A percentile compares a stretch with the other conserved stretches of the same genome.
These are phyloP conservation scores for Sporothrix dimorphospora DNA, from an alignment of 2,329 filamentous ascomycete species.

Conservation along the genomic window DNA sequence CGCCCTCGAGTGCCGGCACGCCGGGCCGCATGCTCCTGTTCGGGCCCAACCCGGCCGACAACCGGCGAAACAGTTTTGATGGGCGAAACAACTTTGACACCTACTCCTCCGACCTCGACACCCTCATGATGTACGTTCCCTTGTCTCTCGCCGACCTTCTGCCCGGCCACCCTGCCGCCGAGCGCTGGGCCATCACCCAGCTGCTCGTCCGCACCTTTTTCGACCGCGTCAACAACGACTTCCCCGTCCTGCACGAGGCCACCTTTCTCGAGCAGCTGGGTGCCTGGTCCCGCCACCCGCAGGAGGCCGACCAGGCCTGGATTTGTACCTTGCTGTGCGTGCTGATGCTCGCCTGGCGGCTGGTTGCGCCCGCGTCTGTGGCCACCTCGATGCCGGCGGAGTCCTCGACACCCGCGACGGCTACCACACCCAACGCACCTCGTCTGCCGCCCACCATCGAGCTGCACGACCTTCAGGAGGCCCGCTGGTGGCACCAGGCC, in stretches of 20 bases:
- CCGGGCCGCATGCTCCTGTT: constrained; percentile 45
- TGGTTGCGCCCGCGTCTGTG: background rate
- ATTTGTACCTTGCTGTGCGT: constrained; percentile 48
- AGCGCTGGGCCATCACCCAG: background rate
- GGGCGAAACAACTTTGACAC: background rate
- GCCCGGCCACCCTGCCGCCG: background rate
- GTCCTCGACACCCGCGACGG: too few relatives aligned
- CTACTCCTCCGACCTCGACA: background rate
- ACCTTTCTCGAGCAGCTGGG: constrained; percentile 48
- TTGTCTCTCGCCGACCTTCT: constrained; percentile 15
- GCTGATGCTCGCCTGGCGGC: constrained; percentile 44
- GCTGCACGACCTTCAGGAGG: constrained; percentile 39
- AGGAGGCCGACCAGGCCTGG: constrained; percentile 43
- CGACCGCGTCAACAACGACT: constrained; percentile 47
- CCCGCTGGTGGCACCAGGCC: constrained; percentile 47
- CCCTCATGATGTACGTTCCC: background rate
- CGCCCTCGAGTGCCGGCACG: constrained; percentile 22
- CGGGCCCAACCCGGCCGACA: constrained; percentile 44
- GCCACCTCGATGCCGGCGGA: background rate
- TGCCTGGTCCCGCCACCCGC: constrained; percentile 39
- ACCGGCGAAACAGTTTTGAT: constrained; percentile 2
- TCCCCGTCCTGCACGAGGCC: constrained; percentile 48
- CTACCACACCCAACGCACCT: too few relatives aligned
- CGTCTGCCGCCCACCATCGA: constrained; percentile 2
- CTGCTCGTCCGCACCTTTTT: constrained; percentile 41